Evolutionary conservation across 1,139 yeast species (phyloP), one percentile per base, ranked within the genome.

Genomic region (Nakaseomyces bracarensis): DNA sequence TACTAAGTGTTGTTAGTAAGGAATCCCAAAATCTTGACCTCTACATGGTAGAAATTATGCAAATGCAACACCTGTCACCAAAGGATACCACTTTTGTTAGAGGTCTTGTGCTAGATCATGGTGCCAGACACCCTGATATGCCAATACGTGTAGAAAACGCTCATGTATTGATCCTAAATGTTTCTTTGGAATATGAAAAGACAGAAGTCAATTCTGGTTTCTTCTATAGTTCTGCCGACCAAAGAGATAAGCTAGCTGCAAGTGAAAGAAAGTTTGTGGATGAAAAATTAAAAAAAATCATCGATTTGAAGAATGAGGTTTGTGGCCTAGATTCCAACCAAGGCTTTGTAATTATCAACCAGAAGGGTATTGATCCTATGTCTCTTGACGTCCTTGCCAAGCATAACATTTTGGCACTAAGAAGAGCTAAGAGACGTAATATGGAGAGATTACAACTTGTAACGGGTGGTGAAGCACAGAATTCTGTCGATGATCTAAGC

Each of bases 51-150:
- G 99, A 93, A 68, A 83, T 91, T 57, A 91, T 91, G 91, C 82
- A 94, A 53, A 93, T 93, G 97, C 96, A 91, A 73, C 93, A 84
- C 58, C 83, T 89, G 50, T 74, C 82, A 36, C 85, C 93, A 37
- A 75, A 78, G 49, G 94, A 89, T 46, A 89, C 98, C 16, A 75
- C 75, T 55, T 76, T 93, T 50, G 71, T 93, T 50, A 79, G 75
- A 55, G 99, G 99, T 36, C 74, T 93, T 53, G 97, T 91, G 30
- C 73, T 93, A 52, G 99, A 93, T 62, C 99, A 93, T 62, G 99
- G 99, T 49, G 96, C 96, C 13, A 79, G 99, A 62, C 98, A 93
- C 69, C 99, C 99, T 34, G 98, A 91, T 64, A 93, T 93, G 99
- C 98, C 98, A 45, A 83, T 79, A 54, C 68, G 79, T 44, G 82